phyloP scores from a whole-genome alignment of 768 basidiomycete species.

The Macrolepiota dolichaula region DNA sequence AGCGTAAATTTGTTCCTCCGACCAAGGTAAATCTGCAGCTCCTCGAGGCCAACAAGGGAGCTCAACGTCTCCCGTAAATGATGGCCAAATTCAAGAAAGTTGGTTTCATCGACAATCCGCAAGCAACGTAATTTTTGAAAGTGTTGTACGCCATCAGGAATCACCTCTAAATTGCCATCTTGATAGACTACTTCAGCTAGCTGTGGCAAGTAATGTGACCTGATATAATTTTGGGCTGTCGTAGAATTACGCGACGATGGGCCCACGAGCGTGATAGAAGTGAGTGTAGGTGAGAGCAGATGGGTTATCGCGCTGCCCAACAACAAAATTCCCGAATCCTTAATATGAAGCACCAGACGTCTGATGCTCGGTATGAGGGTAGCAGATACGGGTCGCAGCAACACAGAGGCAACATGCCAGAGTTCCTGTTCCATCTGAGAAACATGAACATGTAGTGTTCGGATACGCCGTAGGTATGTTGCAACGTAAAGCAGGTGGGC shows the following conservation, averaged over 20 bases:
- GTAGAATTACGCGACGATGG: background rate
- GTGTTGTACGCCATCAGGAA: background rate
- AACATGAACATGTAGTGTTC: background rate
- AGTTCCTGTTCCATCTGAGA: background rate
- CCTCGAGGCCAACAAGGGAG: background rate
- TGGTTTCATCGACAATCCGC: background rate
- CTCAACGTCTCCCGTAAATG: background rate
- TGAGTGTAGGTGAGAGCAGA: background rate
- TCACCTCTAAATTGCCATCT: background rate
- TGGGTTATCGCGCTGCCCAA: background rate
- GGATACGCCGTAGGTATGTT: background rate
- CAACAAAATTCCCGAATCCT: background rate
- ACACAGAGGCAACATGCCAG: background rate
- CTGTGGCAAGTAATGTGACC: background rate
- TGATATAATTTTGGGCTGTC: background rate
- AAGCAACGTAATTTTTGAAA: background rate
- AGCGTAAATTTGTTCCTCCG: no score
- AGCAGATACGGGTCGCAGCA: background rate
- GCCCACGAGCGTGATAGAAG: background rate
- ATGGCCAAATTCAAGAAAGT: background rate
- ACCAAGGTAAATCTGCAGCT: background rate
- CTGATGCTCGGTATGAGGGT: background rate
- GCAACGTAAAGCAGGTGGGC: background rate
- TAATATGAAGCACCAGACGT: background rate
- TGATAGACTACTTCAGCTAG: background rate